These are phyloP conservation scores for Pseudogymnoascus verrucosus DNA, from an alignment of 2,329 filamentous ascomycete genomes.

Conservation along the genomic window DNA sequence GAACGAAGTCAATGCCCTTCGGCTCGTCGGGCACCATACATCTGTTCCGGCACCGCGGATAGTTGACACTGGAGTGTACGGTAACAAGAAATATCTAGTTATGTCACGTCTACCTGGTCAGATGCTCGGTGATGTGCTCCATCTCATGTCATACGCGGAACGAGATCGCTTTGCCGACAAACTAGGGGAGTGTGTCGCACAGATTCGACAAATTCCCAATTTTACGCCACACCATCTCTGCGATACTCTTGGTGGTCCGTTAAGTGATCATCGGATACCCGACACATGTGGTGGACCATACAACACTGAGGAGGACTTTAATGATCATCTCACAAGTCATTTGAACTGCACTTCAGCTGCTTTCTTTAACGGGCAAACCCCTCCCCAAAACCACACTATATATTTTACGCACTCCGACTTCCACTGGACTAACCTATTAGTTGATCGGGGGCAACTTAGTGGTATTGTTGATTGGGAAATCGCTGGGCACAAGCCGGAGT, in stretches of 20 bases:
- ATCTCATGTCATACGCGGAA: not conserved
- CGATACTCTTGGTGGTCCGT: not conserved
- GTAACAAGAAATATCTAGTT: not conserved
- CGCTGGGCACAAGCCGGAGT: not conserved
- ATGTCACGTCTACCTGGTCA: not conserved
- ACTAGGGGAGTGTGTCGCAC: not conserved
- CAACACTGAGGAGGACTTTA: not conserved
- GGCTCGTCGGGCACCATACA: not conserved
- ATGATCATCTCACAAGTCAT: not conserved
- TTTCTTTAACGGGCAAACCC: not conserved
- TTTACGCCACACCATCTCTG: not conserved
- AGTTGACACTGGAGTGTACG: not conserved
- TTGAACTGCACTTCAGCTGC: not conserved
- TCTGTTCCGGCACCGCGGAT: not conserved
- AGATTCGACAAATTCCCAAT: not conserved
- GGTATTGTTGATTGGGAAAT: not conserved
- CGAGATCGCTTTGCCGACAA: not conserved
- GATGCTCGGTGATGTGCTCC: not conserved
- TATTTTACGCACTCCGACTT: not conserved
- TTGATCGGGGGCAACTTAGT: not conserved
- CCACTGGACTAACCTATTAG: not conserved
- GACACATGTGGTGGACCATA: not conserved
- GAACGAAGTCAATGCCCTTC: not conserved
- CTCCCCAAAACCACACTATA: not conserved
- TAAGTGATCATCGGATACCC: not conserved